These are phyloP conservation scores for Ascochyta rabiei DNA, from an alignment of 2,329 filamentous ascomycete genomes.

Conservation along the genomic window DNA sequence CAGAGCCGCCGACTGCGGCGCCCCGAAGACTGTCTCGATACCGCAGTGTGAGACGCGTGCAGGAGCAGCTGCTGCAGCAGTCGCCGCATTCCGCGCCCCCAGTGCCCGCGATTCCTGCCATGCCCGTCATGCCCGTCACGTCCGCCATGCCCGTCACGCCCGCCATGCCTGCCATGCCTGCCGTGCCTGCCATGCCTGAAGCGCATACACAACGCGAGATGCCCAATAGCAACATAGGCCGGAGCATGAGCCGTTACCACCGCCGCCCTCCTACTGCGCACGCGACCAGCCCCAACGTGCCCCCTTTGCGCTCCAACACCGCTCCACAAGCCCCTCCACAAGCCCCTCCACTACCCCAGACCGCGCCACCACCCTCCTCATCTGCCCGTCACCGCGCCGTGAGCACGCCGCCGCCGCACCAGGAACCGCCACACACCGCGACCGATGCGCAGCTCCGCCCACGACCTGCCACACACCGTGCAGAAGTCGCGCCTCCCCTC, in stretches of 20 bases:
- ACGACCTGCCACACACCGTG: conserved; percentile 30
- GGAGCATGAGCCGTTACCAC: conserved; percentile 52
- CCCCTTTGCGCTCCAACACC: conserved; percentile 34
- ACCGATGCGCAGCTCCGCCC: conserved; percentile 36
- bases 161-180: conserved; percentile 1
- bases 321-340: conserved; percentile 19
- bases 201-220: conserved; percentile 4
- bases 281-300: conserved; percentile 30
- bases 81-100: conserved; percentile 24
- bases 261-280: conserved; percentile 40
- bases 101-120: conserved; percentile 34
- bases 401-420: conserved; percentile 37
- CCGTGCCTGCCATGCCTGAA: conserved; percentile 15
- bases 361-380: conserved; percentile 18
- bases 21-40: conserved; percentile 62
- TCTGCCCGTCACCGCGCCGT: conserved; percentile 33
- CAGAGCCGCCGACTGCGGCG: conserved; percentile 29
- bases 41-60: conserved; percentile 60
- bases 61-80: conserved; percentile 38
- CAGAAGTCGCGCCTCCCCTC: conserved; percentile 26
- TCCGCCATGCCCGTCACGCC: conserved; percentile 12
- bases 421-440: conserved; percentile 23
- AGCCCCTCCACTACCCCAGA: conserved; percentile 17
- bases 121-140: conserved; percentile 17
- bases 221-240: conserved; percentile 27